Percentiles rank a stretch among this genome's conserved stretches.
Conservation (phyloP, 306 rosid genomes). For the Vigna nakashimae region DNA sequence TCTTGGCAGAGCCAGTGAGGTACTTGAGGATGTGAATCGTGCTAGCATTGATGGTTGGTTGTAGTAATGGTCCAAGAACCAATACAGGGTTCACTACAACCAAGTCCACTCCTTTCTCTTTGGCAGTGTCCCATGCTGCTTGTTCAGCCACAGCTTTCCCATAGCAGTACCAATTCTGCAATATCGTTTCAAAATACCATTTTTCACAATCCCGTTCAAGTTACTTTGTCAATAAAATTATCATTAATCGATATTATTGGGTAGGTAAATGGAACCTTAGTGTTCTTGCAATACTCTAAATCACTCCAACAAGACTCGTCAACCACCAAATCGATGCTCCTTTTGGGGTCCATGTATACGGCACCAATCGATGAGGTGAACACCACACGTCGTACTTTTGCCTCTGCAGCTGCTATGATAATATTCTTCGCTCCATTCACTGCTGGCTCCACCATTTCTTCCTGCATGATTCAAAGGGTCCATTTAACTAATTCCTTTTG, state of each 20-base stretch:
- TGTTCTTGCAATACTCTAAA: conserved; percentile 85
- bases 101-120: conserved; percentile 73
- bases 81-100: conserved; percentile 90
- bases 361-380: conserved; percentile 96
- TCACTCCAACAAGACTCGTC: conserved; percentile 97
- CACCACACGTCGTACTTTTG: conserved; percentile 82
- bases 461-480: conserved; percentile 43
- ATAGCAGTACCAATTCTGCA: conserved; percentile 93
- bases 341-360: conserved; percentile 82
- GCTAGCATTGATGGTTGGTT: conserved; percentile 84
- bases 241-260: not conserved
- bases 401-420: conserved; percentile 72
- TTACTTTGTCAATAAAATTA: too few species aligned
- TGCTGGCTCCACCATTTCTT: conserved; percentile 86
- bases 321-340: conserved; percentile 72
- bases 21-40: conserved; percentile 82
- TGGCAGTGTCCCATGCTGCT: conserved; percentile 82
- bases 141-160: conserved; percentile 94
- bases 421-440: conserved; percentile 83
- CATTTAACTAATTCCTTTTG: not conserved
- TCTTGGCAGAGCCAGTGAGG: conserved; percentile 89
- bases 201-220: not conserved
- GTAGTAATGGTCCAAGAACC: conserved; percentile 87
- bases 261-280: conserved; percentile 55
- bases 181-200: not conserved